Percentiles rank a stretch among this genome's conserved stretches.
These are phyloP conservation scores for Sherardia arvensis DNA, from an alignment of 257 asterid genomes.

Conservation along the genomic window DNA sequence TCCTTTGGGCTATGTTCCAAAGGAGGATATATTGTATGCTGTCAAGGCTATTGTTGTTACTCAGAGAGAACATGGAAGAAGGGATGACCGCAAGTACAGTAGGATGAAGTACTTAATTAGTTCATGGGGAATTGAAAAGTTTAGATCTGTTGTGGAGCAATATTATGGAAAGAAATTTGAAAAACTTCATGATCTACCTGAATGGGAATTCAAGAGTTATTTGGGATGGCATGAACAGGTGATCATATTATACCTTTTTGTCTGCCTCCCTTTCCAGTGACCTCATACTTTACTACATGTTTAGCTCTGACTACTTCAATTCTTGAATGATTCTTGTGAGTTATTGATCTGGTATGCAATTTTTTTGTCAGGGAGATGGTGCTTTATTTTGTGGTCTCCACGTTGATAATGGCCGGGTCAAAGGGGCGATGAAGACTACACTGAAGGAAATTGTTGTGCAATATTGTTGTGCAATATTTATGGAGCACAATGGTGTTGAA, in stretches of 20 bases:
- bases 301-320: neutral
- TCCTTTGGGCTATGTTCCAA: slow-evolving; percentile 91
- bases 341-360: neutral
- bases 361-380: slow-evolving; percentile 75
- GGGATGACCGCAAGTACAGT: slow-evolving; percentile 96
- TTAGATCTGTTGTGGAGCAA: slow-evolving; percentile 68
- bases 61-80: slow-evolving; percentile 89
- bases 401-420: slow-evolving; percentile 84
- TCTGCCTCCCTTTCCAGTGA: neutral
- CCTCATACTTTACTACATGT: neutral
- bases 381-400: slow-evolving; percentile 83
- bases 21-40: slow-evolving; percentile 79
- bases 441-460: slow-evolving; percentile 77
- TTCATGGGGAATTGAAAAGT: slow-evolving; percentile 97
- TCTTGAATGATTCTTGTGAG: neutral
- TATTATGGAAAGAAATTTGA: slow-evolving; percentile 83
- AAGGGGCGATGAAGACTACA: slow-evolving; percentile 70
- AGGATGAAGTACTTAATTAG: slow-evolving; percentile 89
- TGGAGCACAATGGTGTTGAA: no score
- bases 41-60: slow-evolving; percentile 94
- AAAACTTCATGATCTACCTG: slow-evolving; percentile 70
- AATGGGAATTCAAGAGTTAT: slow-evolving; percentile 95
- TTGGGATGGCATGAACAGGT: slow-evolving; percentile 99
- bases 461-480: no score
- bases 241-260: neutral